Evolutionary conservation across 2,329 filamentous ascomycete species (phyloP).

Genomic region (Penicillium sp.): DNA sequence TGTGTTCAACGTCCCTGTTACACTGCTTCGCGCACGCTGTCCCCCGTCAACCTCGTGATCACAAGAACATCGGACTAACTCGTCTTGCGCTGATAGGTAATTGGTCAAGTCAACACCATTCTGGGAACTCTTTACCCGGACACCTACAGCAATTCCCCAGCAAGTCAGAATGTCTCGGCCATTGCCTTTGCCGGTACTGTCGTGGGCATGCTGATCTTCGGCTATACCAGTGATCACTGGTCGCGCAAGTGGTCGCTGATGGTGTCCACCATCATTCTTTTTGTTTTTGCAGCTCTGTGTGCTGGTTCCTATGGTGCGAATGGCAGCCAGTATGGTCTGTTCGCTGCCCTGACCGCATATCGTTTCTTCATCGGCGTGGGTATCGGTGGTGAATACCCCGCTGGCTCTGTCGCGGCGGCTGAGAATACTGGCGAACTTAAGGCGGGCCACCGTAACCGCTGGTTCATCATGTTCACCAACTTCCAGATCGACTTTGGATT

Average conservation of each 20-base stretch:
- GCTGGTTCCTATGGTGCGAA: conserved; percentile 76
- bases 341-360: conserved; percentile 79
- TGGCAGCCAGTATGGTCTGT: conserved; percentile 70
- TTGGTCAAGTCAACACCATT: conserved; percentile 83
- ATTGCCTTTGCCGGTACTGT: conserved; percentile 89
- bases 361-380: conserved; percentile 80
- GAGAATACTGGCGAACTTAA: conserved; percentile 85
- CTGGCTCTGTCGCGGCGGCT: conserved; percentile 77
- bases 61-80: conserved; percentile 4
- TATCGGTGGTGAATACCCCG: conserved; percentile 65
- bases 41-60: background rate
- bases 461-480: conserved; percentile 91
- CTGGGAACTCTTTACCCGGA: conserved; percentile 69
- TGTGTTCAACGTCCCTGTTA: conserved; percentile 23
- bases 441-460: conserved; percentile 77
- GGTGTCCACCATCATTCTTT: conserved; percentile 78
- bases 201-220: conserved; percentile 78
- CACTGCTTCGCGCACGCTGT: background rate
- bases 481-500: conserved; percentile 85
- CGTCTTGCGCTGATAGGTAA: conserved; percentile 58
- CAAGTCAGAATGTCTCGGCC: conserved; percentile 73
- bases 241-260: conserved; percentile 82
- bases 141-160: conserved; percentile 69
- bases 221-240: conserved; percentile 80
- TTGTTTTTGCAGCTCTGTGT: conserved; percentile 79